Base-by-base conservation (phyloP, 2,329 filamentous ascomycete genomes). In the Nigrospora oryzae region DNA sequence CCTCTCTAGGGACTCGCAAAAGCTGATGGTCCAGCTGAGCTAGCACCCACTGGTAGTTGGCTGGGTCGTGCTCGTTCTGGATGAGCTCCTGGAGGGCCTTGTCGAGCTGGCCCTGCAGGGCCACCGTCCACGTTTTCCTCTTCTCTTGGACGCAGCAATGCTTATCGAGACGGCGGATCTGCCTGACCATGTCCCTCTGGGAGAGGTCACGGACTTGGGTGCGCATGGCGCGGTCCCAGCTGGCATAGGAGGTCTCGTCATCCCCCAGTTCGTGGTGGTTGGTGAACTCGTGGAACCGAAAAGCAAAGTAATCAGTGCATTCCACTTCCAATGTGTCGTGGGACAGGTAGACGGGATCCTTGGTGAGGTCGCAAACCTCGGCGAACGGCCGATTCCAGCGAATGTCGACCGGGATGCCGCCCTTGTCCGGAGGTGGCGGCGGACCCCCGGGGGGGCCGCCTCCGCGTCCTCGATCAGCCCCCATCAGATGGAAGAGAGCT, bases 1-100 rank as follows among this genome's bases (percentile, higher is more conserved):
- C 36, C 38, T 55, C 51, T n/a, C 48, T 47, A 11, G 50, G 49
- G 17, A 64, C 49, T 34, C 54, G 52, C 43, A 55, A 62, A 4
- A 64, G 51, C 44, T 65, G 59, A 23, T 63, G 63, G 34, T 74
- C 66, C 7, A 76, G 55, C 53, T 76, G 73, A 13, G 58, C 66
- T 5, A 77, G 55, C 14, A 59, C 57, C 47, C 67, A 69, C 23
- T 62, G 53, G 46, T 61, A 75, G 6, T 64, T 62, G 2, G 33
- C 30, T 3, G 37, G 44, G 34, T 74, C 68, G 3, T 36, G 43
- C 14, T 74, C 68, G 5, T 35, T 34, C 2, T 43, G 33, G 14
- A 60, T 54, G 11, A 75, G 57, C 1, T 60, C 51, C 7, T 62
- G 53, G 33, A 65, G 60, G 0, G 64, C 63, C 11, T 42, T 49